Base-by-base conservation (phyloP, 768 basidiomycete species). In the Kwoniella botswanensis region DNA sequence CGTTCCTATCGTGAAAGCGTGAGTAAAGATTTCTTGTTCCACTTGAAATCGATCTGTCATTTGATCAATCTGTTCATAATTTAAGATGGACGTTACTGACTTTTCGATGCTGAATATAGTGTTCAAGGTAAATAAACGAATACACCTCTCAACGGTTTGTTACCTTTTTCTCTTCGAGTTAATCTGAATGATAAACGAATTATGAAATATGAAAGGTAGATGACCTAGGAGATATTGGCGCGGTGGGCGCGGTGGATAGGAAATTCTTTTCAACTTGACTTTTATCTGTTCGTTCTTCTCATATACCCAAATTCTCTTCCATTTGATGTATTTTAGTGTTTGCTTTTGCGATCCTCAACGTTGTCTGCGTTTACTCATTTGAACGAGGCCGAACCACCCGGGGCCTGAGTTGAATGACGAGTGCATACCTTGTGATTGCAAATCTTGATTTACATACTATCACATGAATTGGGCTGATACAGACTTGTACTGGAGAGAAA, bases 1-100 rank as follows among this genome's bases (percentile, higher is more conserved):
- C 76, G 93, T 98, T 64, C 93, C 92, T 41, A 90, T 98, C 79
- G 92, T 97, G 82, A 94, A 93, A 86, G 89, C 93, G 82, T 91
- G 59, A 74, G 82, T 26, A 26, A 26, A 26, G 4, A 26, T 26
- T 3, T 26, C 3, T 26, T 26, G 24, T 26, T 26, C 26, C 26
- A 26, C 26, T 26, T 26, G 26, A 26, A 26, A 26, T 26, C 3
- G 26, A 26, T 80, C 10, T 9, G 35, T 3, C 44, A 2, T 26
- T 63, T 10, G 18, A 21, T 43, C 5, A 18, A n/a, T 50, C 42
- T 50, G 17, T 46, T 35, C 43, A 17, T 2, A 24, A 11, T 18
- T 50, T 5, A 43, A 17, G 13, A 10, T 15, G 22, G 26, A 43
- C 26, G 11, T 21, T n/a, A 24, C 35, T 43, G 15, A 60, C 13